Percentiles rank a stretch among this genome's conserved stretches.
Evolutionary conservation across 2,329 filamentous ascomycete genomes (phyloP).

Genomic region (Cordyceps fumosorosea): DNA sequence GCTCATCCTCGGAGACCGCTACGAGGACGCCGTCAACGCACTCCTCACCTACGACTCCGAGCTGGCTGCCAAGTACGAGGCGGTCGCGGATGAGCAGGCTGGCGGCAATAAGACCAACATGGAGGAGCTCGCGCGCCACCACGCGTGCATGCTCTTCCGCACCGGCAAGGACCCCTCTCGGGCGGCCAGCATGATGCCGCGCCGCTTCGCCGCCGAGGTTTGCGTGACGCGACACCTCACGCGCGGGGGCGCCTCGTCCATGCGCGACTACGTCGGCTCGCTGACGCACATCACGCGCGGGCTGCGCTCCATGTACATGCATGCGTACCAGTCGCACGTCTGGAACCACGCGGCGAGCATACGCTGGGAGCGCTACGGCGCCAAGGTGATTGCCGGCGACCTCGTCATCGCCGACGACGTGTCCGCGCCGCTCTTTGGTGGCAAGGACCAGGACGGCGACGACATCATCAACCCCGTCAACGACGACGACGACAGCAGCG

Average conservation of each 20-base stretch:
- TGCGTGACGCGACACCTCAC: slow-evolving; percentile 73
- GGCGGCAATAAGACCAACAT: slow-evolving; percentile 54
- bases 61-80: slow-evolving; percentile 42
- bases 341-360: slow-evolving; percentile 85
- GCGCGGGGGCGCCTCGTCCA: slow-evolving; percentile 37
- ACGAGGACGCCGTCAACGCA: slow-evolving; percentile 69
- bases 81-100: slow-evolving; percentile 25
- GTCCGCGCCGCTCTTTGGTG: slow-evolving; percentile 33
- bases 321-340: slow-evolving; percentile 90
- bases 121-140: slow-evolving; percentile 74
- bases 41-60: slow-evolving; percentile 68
- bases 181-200: slow-evolving; percentile 64
- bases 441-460: slow-evolving; percentile 55
- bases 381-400: slow-evolving; percentile 74
- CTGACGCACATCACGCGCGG: slow-evolving; percentile 73
- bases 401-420: slow-evolving; percentile 56
- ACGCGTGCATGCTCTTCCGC: slow-evolving; percentile 69
- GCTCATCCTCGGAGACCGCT: slow-evolving; percentile 75
- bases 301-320: slow-evolving; percentile 87
- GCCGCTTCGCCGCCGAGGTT: slow-evolving; percentile 74
- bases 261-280: slow-evolving; percentile 72
- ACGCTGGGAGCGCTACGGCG: slow-evolving; percentile 70
- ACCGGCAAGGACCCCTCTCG: slow-evolving; percentile 50
- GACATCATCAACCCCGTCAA: slow-evolving; percentile 35
- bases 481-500: slow-evolving; percentile 34